These are phyloP conservation scores for Neurospora discreta DNA, from an alignment of 495 filamentous ascomycete genomes.

Conservation along the genomic window DNA sequence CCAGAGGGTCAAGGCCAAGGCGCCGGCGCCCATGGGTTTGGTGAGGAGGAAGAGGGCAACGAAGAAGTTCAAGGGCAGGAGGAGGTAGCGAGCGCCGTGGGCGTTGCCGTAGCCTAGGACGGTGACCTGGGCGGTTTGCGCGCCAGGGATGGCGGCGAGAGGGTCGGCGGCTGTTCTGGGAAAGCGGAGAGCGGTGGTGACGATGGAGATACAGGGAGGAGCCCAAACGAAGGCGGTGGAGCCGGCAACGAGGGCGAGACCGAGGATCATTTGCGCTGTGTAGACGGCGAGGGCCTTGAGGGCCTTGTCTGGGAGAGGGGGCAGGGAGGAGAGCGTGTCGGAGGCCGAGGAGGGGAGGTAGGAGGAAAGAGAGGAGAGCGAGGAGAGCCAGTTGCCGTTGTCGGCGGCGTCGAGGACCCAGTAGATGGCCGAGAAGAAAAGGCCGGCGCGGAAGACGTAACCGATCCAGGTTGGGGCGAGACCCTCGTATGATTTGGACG, in stretches of 20 bases:
- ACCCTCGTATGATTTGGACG: slow-evolving; percentile 74
- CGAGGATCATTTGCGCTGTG: slow-evolving; percentile 64
- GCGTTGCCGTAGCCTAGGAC: slow-evolving; percentile 88
- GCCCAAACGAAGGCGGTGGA: slow-evolving; percentile 62
- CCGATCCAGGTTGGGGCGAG: slow-evolving; percentile 75
- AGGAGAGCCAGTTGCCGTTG: slow-evolving; percentile 68
- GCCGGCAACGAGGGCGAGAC: slow-evolving; percentile 56
- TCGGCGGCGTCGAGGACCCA: slow-evolving; percentile 89
- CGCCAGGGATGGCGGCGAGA: neutral
- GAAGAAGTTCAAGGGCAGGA: slow-evolving; percentile 68
- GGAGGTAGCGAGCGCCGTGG: slow-evolving; percentile 81
- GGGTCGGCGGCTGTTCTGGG: slow-evolving; percentile 10
- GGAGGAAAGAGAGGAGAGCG: slow-evolving; percentile 44
- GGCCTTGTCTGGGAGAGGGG: slow-evolving; percentile 41
- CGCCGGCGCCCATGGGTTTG: slow-evolving; percentile 88
- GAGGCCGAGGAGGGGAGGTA: slow-evolving; percentile 87
- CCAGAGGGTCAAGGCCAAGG: slow-evolving; percentile 66
- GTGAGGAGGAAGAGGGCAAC: slow-evolving; percentile 68
- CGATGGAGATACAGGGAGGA: slow-evolving; percentile 61
- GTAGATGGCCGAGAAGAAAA: slow-evolving; percentile 67
- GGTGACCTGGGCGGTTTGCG: slow-evolving; percentile 45
- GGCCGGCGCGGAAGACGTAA: slow-evolving; percentile 62
- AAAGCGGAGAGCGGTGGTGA: slow-evolving; percentile 20
- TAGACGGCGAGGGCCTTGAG: slow-evolving; percentile 65
- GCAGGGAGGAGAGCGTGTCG: slow-evolving; percentile 78